Evolutionary conservation across 805 yeast genomes (phyloP), one percentile per base, ranked within the genome.

Genomic region (Barnettozyma sucrosica): DNA sequence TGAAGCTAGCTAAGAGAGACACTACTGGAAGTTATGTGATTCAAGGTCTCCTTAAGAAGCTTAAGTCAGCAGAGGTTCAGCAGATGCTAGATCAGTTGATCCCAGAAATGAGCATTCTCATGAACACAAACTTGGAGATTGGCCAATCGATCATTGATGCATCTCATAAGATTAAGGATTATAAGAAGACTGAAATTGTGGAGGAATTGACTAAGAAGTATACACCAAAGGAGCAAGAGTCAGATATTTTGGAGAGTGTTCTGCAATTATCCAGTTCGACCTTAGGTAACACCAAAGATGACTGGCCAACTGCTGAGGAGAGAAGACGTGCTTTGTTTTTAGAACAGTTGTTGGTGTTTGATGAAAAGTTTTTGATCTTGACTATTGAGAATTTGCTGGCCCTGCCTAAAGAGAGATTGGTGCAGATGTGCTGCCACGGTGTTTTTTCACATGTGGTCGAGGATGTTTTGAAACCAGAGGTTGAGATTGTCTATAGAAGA

Each of bases 261-360:
- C 69, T 88, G 44, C 76, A 76, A 55, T 65, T 88, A 52, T 72
- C 81, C 5, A 68, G 77, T 1, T 85, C 95, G 0, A 88, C 95
- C 0, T 67, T 88, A 47, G 93, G 92, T 26, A 85, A 86, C 64
- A 83, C 89, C 2, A 77, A 78, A 53, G 95, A 81, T 55, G 95
- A 88, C 63, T 87, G 95, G 95, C 96, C 96, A 41, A 88, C 95
- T 1, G 85, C 89, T 0, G 93, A 86, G 57, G 96, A 88, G 62
- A 78, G 95, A 71, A 79, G 90, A 68, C 71, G 93, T 51, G 72
- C 95, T 0, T 56, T 87, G 18, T 83, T 89, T 55, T 66, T 86
- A 48, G 92, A 89, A 61, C 79, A 81, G 54, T 68, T 89, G 48
- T 79, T 88, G 62, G 77, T 76, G 30, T 85, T 81, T 58, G 92